Evolutionary conservation across 148 eudicot genomes (phyloP).

Genomic region (Cornus suecica): DNA sequence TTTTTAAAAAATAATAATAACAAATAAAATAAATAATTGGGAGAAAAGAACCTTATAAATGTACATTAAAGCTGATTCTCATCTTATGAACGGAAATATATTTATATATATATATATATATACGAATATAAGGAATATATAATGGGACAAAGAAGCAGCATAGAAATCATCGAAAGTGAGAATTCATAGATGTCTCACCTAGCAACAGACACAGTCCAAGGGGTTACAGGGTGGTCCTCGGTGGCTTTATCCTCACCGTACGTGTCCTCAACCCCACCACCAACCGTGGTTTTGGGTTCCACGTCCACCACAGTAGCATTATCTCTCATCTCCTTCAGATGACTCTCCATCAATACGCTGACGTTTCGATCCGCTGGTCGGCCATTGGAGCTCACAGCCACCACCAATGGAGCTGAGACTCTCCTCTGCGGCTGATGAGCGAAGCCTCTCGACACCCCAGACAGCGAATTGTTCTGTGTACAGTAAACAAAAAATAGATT

Average conservation of each 20-base stretch:
- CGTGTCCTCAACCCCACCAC: conserved; percentile 74
- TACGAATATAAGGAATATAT: background rate
- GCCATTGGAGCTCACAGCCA: conserved; percentile 53
- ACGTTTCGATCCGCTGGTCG: conserved; percentile 54
- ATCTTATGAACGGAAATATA: background rate
- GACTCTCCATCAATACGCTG: conserved; percentile 52
- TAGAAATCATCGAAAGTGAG: conserved; percentile 29
- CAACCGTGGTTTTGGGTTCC: conserved; percentile 36
- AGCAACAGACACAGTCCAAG: conserved; percentile 90
- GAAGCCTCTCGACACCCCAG: conserved; percentile 48
- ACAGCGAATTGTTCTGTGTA: conserved; percentile 55
- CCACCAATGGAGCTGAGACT: conserved; percentile 39
- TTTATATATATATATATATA: background rate
- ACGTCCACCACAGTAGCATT: conserved; percentile 28
- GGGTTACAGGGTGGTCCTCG: conserved; percentile 79
- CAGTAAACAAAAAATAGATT: background rate
- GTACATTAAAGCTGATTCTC: background rate
- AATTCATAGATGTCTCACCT: conserved; percentile 41
- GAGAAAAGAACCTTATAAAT: background rate
- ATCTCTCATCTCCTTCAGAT: conserved; percentile 42
- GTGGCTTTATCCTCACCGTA: conserved; percentile 90
- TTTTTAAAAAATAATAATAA: background rate
- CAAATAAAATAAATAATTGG: too few relatives aligned
- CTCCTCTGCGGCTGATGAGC: conserved; percentile 38
- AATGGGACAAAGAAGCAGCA: conserved; percentile 10